These are phyloP conservation scores for Chaetomiaceae sp. DNA, from an alignment of 2,329 filamentous ascomycete species.

Conservation along the genomic window DNA sequence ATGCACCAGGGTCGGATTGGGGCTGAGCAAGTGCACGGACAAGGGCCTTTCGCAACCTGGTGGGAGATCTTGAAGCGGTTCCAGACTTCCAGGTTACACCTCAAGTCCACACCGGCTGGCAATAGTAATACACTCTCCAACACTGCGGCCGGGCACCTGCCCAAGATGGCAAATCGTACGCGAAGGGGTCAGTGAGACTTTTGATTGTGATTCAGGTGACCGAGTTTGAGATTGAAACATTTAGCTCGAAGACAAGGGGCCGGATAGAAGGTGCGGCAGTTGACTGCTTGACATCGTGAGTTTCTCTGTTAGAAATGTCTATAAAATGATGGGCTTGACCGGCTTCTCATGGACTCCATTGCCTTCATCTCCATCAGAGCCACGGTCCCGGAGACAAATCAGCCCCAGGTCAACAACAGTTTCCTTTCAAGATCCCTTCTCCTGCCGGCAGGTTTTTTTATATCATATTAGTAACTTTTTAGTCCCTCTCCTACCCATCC, in stretches of 20 bases:
- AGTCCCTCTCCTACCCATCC: conserved; percentile 10
- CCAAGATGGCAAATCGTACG: neutral
- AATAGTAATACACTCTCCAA: neutral
- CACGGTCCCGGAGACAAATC: conserved; percentile 8
- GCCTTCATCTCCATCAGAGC: neutral
- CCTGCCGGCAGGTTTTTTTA: conserved; percentile 7
- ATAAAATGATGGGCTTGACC: conserved; percentile 2
- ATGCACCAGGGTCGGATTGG: neutral
- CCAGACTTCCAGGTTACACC: too few species aligned
- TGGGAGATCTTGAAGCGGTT: too few species aligned
- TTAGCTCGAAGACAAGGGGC: neutral
- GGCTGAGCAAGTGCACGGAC: neutral
- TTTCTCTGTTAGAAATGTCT: neutral
- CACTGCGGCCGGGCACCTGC: neutral
- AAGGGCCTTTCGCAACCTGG: neutral
- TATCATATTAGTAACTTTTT: neutral
- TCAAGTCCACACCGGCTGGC: too few species aligned
- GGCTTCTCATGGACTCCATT: neutral
- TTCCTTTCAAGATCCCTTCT: neutral
- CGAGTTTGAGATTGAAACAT: neutral
- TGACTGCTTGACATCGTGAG: neutral
- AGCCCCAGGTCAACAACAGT: too few species aligned
- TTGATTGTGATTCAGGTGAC: neutral
- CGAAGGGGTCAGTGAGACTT: neutral
- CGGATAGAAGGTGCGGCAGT: neutral